These are phyloP conservation scores for Otatea glauca DNA, from an alignment of 176 grass and related monocot genomes.

Conservation along the genomic window DNA sequence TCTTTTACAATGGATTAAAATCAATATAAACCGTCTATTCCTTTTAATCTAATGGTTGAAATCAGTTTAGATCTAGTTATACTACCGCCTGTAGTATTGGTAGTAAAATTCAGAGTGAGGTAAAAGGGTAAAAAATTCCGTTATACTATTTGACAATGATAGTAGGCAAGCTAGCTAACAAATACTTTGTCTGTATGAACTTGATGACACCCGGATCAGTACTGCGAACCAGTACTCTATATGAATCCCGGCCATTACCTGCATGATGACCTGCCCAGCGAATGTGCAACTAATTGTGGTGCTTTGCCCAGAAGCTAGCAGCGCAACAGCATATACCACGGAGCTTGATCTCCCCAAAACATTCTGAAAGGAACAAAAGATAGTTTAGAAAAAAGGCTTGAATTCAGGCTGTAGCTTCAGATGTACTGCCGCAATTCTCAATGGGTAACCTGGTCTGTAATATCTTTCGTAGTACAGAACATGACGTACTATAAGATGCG, in stretches of 20 bases:
- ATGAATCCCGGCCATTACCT: constrained; percentile 36
- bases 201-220: neutral
- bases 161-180: neutral
- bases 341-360: constrained; percentile 73
- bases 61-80: too few species aligned
- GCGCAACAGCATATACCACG: constrained; percentile 65
- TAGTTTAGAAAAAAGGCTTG: neutral
- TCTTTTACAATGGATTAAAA: too few species aligned
- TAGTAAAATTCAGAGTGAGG: too few species aligned
- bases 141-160: too few species aligned
- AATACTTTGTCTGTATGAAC: neutral
- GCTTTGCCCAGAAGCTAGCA: constrained; percentile 92
- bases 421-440: neutral
- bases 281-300: constrained; percentile 87
- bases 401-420: neutral
- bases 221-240: neutral
- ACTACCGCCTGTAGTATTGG: too few species aligned
- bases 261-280: constrained; percentile 86
- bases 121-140: too few species aligned
- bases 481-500: neutral
- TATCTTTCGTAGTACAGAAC: constrained; percentile 10
- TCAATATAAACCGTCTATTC: too few species aligned
- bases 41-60: too few species aligned
- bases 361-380: constrained; percentile 45
- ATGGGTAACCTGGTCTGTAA: neutral